phyloP scores from a whole-genome alignment of 768 basidiomycete genomes.

The Phylloporus sp. region DNA sequence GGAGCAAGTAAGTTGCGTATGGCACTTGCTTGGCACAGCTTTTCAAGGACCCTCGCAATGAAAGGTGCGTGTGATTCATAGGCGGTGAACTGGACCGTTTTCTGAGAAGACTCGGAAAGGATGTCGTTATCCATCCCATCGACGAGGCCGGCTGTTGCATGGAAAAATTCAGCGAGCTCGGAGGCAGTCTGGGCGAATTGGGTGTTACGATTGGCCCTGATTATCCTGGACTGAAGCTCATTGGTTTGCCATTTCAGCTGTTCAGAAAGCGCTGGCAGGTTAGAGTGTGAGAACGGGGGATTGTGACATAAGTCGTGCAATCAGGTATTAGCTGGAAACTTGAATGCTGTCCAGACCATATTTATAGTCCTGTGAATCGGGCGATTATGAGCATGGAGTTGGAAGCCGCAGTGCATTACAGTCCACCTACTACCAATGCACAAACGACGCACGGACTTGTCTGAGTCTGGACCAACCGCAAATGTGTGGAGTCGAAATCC shows the following conservation, averaged over 20 bases:
- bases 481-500: too few relatives aligned
- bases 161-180: not conserved
- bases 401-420: too few relatives aligned
- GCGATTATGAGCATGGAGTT: too few relatives aligned
- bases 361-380: too few relatives aligned
- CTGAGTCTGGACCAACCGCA: too few relatives aligned
- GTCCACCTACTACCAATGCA: too few relatives aligned
- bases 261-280: not conserved
- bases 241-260: not conserved
- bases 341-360: too few relatives aligned
- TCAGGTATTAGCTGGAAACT: too few relatives aligned
- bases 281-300: too few relatives aligned
- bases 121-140: not conserved
- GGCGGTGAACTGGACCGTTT: constrained; percentile 11
- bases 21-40: not conserved
- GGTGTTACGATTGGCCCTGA: not conserved
- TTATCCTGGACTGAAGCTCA: not conserved
- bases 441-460: too few relatives aligned
- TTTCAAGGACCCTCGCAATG: constrained; percentile 2
- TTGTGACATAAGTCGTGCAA: too few relatives aligned
- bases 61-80: constrained; percentile 14
- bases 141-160: not conserved
- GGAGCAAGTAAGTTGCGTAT: constrained; percentile 13
- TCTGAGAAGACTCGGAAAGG: constrained; percentile 5
- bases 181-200: not conserved